These are phyloP conservation scores for Solanum peruvianum DNA, from an alignment of 257 asterid genomes.

Conservation along the genomic window DNA sequence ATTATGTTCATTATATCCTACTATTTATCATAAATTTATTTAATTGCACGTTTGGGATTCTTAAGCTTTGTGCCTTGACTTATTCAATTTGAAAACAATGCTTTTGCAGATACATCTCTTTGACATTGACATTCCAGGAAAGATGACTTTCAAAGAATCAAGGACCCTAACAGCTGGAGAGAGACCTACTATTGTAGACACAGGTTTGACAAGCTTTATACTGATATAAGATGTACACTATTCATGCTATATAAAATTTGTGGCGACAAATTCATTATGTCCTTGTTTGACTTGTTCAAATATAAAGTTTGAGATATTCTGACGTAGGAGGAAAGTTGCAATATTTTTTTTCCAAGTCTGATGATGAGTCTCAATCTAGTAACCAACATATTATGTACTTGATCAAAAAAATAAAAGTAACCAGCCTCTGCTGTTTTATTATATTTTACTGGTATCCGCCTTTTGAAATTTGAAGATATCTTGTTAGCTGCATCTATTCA, in stretches of 20 bases:
- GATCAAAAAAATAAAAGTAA: not conserved
- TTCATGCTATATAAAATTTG: not conserved
- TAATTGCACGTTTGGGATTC: not conserved
- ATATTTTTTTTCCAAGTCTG: not conserved
- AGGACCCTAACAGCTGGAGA: slow-evolving; percentile 80
- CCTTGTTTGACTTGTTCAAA: not conserved
- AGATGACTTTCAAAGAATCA: slow-evolving; percentile 73
- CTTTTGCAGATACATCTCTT: slow-evolving; percentile 70
- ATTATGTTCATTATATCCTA: not conserved
- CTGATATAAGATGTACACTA: not conserved
- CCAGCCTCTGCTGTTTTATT: not conserved
- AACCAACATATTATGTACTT: not conserved
- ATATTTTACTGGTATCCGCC: not conserved
- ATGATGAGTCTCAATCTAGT: not conserved
- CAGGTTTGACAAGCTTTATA: slow-evolving; percentile 38
- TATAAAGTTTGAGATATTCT: not conserved
- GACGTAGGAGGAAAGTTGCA: not conserved
- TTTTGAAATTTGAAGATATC: not conserved
- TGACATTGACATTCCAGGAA: slow-evolving; percentile 81
- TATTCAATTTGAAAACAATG: not conserved
- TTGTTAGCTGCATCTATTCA: not conserved
- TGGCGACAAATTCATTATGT: not conserved
- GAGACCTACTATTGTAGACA: slow-evolving; percentile 74
- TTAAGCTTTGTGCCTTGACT: not conserved
- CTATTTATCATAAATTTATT: not conserved